Evolutionary conservation across 2,329 filamentous ascomycete genomes (phyloP), one percentile per base, ranked within the genome.

Genomic region (Chaetomium globosum): DNA sequence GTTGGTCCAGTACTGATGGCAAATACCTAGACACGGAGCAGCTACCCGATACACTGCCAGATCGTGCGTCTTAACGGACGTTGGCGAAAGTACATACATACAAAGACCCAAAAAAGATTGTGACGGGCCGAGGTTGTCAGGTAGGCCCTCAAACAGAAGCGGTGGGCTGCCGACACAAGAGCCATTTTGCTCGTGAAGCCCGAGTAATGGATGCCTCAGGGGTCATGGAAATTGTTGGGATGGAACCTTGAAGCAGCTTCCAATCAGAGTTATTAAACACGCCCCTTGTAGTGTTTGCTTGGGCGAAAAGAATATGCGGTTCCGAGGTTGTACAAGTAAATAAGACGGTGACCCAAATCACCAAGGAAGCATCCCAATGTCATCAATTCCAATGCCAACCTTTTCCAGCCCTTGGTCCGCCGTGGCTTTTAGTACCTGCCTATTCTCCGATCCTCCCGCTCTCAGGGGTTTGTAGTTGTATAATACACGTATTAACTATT

Each of bases 361-460:
- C 16, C 31, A 8, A 16, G 5, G 28, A 53, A 30, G 26, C 51
- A 5, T 8, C 16, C 51, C 16, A 30, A n/a, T 9, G 7, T 49
- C 69, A 74, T 73, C 73, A 71, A 5, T 8, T 7, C 51, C 16
- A 30, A n/a, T 9, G 7, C 54, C 69, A 74, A 73, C 73, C 71
- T 73, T 71, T 76, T 74, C 76, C 77, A 79, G 77, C 77, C 74
- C 77, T 79, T 79, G 77, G 77, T 79, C 71, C 72, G 73, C 74
- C 69, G 51, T 57, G 21, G 12, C 26, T 55, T 33, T 8, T 19
- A 61, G 53, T n/a, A 16, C 39, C 39, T 43, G 3, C 13, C 4
- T 39, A 39, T 6, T n/a, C 16, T 19, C 39, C 39, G 6, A 39
- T 43, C 39, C 39, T 31, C 13, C 26, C 12, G 1, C 2, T 13